A percentile compares a stretch with the other conserved stretches of the same genome.
Conservation (phyloP, 129 eudicot species). For the Cynara cardunculus region DNA sequence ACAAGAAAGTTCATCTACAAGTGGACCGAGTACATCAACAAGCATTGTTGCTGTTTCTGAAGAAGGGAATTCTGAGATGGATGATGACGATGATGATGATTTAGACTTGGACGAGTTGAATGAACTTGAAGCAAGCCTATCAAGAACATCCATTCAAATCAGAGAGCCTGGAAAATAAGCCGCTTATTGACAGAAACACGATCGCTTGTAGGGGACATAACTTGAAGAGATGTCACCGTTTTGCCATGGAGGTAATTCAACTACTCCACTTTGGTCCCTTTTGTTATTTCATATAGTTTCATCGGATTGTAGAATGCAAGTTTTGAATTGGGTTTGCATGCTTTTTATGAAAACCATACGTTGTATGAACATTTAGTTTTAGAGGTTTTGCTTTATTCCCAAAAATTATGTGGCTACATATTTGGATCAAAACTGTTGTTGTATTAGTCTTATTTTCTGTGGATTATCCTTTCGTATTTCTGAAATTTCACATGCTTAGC, state of each 20-base stretch:
- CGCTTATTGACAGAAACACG: not conserved
- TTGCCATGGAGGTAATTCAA: slow-evolving; percentile 10
- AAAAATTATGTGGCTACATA: not conserved
- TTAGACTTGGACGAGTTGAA: slow-evolving; percentile 52
- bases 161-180: slow-evolving; percentile 35
- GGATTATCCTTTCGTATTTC: not conserved
- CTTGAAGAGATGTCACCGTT: not conserved
- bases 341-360: not conserved
- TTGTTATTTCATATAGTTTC: not conserved
- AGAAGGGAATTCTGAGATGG: slow-evolving; percentile 19
- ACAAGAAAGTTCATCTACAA: slow-evolving; percentile 31
- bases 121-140: slow-evolving; percentile 68
- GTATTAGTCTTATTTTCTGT: not conserved
- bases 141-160: slow-evolving; percentile 53
- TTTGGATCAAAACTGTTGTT: not conserved
- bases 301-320: slow-evolving; percentile 14
- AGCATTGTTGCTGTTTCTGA: slow-evolving; percentile 27
- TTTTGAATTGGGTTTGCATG: slow-evolving; percentile 1
- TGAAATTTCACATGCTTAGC: not conserved
- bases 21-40: slow-evolving; percentile 52
- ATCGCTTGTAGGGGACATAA: not conserved
- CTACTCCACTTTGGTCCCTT: not conserved
- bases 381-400: not conserved
- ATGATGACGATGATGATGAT: slow-evolving; percentile 23
- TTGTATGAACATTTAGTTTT: not conserved